Percentiles rank a stretch among this genome's conserved stretches.
Conservation (phyloP, 2,329 filamentous ascomycete species). For the Amauroascus niger region DNA sequence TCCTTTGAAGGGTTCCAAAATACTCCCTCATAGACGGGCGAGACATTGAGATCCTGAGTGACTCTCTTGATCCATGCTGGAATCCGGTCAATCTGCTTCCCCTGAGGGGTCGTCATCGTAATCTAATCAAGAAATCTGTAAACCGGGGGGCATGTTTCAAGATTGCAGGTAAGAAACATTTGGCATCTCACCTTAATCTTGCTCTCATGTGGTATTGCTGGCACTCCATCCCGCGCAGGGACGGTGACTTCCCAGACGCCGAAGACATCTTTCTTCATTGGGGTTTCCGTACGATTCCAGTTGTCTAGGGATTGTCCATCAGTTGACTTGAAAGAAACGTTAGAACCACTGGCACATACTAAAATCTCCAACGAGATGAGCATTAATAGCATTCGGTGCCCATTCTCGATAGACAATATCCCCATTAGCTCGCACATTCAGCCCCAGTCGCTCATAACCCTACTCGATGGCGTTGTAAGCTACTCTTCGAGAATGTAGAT, state of each 20-base stretch:
- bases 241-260: constrained; percentile 80
- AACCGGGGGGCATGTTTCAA: background rate
- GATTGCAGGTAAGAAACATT: background rate
- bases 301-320: constrained; percentile 47
- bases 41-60: constrained; percentile 82
- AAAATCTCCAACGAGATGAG: constrained; percentile 87
- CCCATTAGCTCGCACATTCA: constrained; percentile 70
- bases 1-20: constrained; percentile 88
- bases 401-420: constrained; percentile 91
- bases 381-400: constrained; percentile 80
- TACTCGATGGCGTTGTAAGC: constrained; percentile 29
- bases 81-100: constrained; percentile 74
- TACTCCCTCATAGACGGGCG: constrained; percentile 83
- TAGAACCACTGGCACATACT: constrained; percentile 48
- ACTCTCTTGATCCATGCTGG: constrained; percentile 97
- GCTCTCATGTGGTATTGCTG: constrained; percentile 81
- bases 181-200: constrained; percentile 72
- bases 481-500: background rate
- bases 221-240: constrained; percentile 61
- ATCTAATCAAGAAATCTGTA: constrained; percentile 47
- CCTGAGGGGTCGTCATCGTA: constrained; percentile 66
- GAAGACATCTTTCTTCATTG: constrained; percentile 76
- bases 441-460: constrained; percentile 79
- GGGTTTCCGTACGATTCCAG: constrained; percentile 74
- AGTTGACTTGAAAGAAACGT: background rate